Evolutionary conservation across 768 basidiomycete genomes (phyloP).

Genomic region (Mycena sanguinolenta): DNA sequence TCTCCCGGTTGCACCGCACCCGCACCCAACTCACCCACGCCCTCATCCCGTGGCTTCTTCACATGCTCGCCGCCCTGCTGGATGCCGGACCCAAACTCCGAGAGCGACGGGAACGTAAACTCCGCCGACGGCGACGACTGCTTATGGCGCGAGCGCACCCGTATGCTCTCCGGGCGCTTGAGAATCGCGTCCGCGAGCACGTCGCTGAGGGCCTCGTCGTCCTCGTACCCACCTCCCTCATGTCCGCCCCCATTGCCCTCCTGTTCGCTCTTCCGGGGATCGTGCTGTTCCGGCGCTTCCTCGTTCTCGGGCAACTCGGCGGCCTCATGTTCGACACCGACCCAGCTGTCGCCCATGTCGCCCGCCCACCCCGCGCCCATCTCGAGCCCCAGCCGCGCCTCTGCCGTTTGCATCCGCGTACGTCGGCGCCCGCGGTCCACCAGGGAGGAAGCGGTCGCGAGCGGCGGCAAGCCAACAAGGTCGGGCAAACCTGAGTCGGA

Average conservation of each 20-base stretch:
- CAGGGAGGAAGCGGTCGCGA: neutral
- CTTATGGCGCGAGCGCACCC: conserved; percentile 44
- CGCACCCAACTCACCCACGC: no score
- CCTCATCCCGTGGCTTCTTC: neutral
- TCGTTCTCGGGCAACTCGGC: conserved; percentile 7
- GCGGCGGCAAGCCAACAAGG: conserved; percentile 17
- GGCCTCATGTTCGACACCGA: conserved; percentile 37
- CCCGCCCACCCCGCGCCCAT: no score
- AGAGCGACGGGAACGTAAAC: conserved; percentile 65
- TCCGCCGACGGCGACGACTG: conserved; percentile 46
- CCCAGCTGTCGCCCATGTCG: conserved; percentile 47
- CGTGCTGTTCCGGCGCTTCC: conserved; percentile 33
- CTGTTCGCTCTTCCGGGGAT: neutral
- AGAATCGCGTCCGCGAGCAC: conserved; percentile 70
- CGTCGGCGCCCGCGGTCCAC: conserved; percentile 45
- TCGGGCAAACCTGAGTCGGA: conserved; percentile 34
- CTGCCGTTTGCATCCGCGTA: conserved; percentile 43
- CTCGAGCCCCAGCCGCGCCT: conserved; percentile 37
- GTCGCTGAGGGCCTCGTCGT: conserved; percentile 57
- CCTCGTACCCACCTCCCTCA: conserved; percentile 41
- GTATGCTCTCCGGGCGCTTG: conserved; percentile 66
- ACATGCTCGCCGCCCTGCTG: neutral
- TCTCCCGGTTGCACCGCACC: no score
- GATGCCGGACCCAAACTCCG: conserved; percentile 46
- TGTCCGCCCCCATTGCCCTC: conserved; percentile 38